phyloP scores from a whole-genome alignment of 306 rosid genomes.

The Sophora flavescens region DNA sequence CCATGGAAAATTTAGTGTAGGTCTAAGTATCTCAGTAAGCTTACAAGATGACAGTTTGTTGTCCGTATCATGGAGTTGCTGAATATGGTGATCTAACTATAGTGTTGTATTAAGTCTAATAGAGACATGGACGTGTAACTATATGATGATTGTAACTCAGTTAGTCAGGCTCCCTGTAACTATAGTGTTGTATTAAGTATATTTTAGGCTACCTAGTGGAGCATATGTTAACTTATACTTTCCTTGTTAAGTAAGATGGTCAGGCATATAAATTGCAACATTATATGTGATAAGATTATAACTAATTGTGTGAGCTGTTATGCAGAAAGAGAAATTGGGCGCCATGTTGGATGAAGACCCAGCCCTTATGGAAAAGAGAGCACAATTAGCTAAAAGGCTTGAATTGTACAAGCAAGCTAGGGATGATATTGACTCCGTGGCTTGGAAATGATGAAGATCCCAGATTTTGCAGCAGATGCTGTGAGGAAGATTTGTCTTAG shows the following conservation, averaged over 20 bases:
- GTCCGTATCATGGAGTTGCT: neutral
- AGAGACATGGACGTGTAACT: neutral
- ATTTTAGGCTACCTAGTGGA: neutral
- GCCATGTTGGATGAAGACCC: constrained; percentile 99
- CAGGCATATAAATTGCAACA: neutral
- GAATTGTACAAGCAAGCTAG: constrained; percentile 96
- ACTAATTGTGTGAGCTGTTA: constrained; percentile 32
- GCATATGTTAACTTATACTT: constrained; percentile 17
- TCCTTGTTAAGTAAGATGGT: neutral
- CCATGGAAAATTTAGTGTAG: constrained; percentile 24
- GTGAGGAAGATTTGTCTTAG: constrained; percentile 40
- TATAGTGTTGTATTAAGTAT: neutral
- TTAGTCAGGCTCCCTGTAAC: neutral
- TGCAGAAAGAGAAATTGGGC: constrained; percentile 91
- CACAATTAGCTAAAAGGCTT: constrained; percentile 81
- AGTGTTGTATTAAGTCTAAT: constrained; percentile 6
- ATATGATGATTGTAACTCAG: neutral
- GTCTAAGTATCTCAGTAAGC: neutral
- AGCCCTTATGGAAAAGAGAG: constrained; percentile 86
- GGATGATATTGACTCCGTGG: constrained; percentile 94
- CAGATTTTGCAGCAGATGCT: constrained; percentile 31
- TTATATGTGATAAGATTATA: neutral
- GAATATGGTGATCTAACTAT: constrained; percentile 2
- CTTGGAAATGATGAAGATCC: constrained; percentile 75
- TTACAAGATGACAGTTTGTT: constrained; percentile 5